Base-by-base conservation (phyloP, 2,329 filamentous ascomycete species). In the Aspergillus quadricinctus region DNA sequence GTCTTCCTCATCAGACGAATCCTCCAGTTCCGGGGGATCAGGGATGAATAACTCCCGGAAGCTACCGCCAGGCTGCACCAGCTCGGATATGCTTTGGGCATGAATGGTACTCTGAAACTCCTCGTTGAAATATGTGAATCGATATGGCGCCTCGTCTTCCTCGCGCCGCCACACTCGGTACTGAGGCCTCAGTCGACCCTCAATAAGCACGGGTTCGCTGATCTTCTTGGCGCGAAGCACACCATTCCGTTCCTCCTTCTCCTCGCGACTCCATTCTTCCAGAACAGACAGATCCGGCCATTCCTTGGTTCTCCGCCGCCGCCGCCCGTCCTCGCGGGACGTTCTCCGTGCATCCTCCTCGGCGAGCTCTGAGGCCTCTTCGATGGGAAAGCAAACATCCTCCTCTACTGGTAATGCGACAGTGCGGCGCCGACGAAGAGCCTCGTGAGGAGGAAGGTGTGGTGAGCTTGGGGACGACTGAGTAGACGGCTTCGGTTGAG, bases 91-190 rank as follows among this genome's bases (percentile, higher is more conserved):
- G 0, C 89, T 94, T 73, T 96, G 90, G 58, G 92, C 94, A 73
- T 99, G 94, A 59, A 99, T 95, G 0, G 94, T 99, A 72, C 90
- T 95, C 66, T 91, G 88, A 55, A 97, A 91, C 61, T 96, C 91
- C 70, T 97, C 94, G 72, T 97, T 97, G 81, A 99, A 99, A 73
- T 99, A 99, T 0, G 94, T 97, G 72, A 97, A 99, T 27, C 94
- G 85, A 72, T 95, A 97, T 0, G 94, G 94, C 0, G 88, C 86
- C 62, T 97, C 93, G 58, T 96, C 92, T 61, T 94, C 90, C 53
- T 90, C 86, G 41, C 88, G 84, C 71, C 91, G 93, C 93, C 93
- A 99, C 14, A 84, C 83, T 64, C 83, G 84, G 61, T 89, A 86
- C 41, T 90, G 85, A 11, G 92, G 92, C 4, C 94, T 86, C 48